Evolutionary conservation across 352 stramenopile genomes (phyloP).

Genomic region (Phytophthora pisi): DNA sequence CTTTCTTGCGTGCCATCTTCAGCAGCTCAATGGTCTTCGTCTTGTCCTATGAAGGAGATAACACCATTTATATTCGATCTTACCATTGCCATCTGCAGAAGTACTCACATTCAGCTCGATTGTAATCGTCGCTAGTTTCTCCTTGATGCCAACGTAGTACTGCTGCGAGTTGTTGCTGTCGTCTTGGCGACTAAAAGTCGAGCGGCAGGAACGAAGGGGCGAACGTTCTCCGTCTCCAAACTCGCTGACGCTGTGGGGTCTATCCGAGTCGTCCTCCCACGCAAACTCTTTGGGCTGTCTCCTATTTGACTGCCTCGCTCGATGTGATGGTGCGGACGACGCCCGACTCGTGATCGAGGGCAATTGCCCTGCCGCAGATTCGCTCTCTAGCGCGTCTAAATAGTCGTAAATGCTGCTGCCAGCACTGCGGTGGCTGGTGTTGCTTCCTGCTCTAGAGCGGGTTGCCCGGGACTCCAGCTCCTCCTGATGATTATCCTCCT

Average conservation of each 20-base stretch:
- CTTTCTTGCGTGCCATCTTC: constrained; percentile 76
- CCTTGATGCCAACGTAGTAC: constrained; percentile 77
- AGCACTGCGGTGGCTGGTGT: constrained; percentile 17
- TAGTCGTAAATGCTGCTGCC: constrained; percentile 80
- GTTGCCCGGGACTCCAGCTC: constrained; percentile 30
- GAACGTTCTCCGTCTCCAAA: constrained; percentile 16
- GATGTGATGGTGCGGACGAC: constrained; percentile 12
- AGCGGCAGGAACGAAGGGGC: constrained; percentile 36
- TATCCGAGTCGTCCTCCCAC: constrained; percentile 39
- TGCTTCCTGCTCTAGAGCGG: constrained; percentile 31
- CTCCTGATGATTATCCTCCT: constrained; percentile 24
- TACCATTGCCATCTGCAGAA: constrained; percentile 1
- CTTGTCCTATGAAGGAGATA: constrained; percentile 60
- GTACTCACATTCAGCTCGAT: constrained; percentile 76
- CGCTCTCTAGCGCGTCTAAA: constrained; percentile 72
- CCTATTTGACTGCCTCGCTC: constrained; percentile 12
- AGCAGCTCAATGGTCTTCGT: constrained; percentile 86
- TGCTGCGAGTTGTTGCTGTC: constrained; percentile 48
- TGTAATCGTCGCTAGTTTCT: constrained; percentile 77
- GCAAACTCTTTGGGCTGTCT: constrained; percentile 31
- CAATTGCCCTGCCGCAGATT: constrained; percentile 54
- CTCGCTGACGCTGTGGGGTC: constrained; percentile 8
- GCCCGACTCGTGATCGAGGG: constrained; percentile 39
- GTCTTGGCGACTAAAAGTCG: constrained; percentile 33
- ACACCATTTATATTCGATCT: constrained; percentile 2